Base-by-base conservation (phyloP, 2,329 filamentous ascomycete genomes). In the Fusarium sp. region DNA sequence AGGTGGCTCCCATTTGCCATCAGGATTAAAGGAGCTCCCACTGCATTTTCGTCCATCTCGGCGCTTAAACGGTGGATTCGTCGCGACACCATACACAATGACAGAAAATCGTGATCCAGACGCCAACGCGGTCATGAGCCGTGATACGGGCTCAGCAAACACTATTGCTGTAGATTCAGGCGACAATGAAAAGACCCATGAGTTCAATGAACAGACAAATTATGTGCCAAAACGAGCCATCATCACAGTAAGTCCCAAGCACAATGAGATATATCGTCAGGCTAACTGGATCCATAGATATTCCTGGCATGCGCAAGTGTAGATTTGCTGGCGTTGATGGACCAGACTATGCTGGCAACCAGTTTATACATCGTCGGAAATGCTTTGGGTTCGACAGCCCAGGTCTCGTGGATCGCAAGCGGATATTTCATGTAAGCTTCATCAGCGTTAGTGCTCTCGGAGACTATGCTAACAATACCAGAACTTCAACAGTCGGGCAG, bases 301-400 rank as follows among this genome's bases (percentile, higher is more conserved):
- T 89, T 89, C 69, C 79, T 89, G 19, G 86, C 87, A 21, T 89
- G 87, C 67, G 84, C 87, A 48, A 87, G 82, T 27, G 85, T 88
- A 63, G 87, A 89, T 57, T 78, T 89, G 42, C 73, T 88, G 37
- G 86, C 87, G 1, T 79, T 89, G 55, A 88, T 89, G 81, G 87
- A 89, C 74, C 87, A 89, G 77, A 89, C 87, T 0, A 88, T 86
- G 5, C 79, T 89, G 37, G 87, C 87, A 0, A 83, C 85, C 19
- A 88, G 86, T 79, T 79, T 89, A 69, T 85, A 85, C 51, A 87
- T 88, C 55, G 84, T 89, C 29, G 85, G 85, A n/a, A 83, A 84
- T 66, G 81, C 85, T 1, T 78, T 89, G 10, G 79, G 84, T 7
- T 85, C 87, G 19, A 85, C 83, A 52, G 79, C 83, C 35, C 83